Base-by-base conservation (phyloP, 2,329 filamentous ascomycete species). In the Curvularia spicifera region DNA sequence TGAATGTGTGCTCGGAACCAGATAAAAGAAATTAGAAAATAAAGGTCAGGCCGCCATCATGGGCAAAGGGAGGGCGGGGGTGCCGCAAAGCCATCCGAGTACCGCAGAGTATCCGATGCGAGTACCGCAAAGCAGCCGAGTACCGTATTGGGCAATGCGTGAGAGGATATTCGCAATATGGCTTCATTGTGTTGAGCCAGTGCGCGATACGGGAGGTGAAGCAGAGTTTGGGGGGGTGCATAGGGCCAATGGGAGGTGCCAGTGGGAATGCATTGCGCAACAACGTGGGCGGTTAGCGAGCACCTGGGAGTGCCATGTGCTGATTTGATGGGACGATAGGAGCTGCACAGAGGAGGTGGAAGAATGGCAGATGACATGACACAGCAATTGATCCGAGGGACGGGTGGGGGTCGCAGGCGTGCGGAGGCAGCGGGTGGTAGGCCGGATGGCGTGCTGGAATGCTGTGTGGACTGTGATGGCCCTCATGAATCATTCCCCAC, bases 391-490 rank as follows among this genome's bases (percentile, higher is more conserved):
- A 59, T 51, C 50, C 20, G 64, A 64, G 66, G 64, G 61, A 57
- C 59, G 31, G 9, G 40, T 43, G 65, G 65, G 58, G 56, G 56
- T 31, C 8, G 28, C 28, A 28, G 28, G 28, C 28, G 60, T 31
- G 40, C 18, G 63, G 49, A 31, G 47, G 65, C 68, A 66, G 64
- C 51, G 63, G 63, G 24, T 2, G 24, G 24, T 26, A 26, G 24
- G 24, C 6, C 58, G 59, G 64, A 75, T 75, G 72, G 70, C 74
- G 74, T 75, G 72, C 72, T 74, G 51, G 60, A 33, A 18, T 18
- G 18, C 18, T 18, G 18, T 18, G 18, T 18, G 63, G 61, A 60
- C 60, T 53, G 70, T 67, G 54, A 56, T 71, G 64, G 69, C 71
- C 57, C 73, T 72, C 59, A 61, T 65, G 62, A 67, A 64, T 65